Evolutionary conservation across 2,329 filamentous ascomycete species (phyloP).

Genomic region (Xylaria polymorpha): DNA sequence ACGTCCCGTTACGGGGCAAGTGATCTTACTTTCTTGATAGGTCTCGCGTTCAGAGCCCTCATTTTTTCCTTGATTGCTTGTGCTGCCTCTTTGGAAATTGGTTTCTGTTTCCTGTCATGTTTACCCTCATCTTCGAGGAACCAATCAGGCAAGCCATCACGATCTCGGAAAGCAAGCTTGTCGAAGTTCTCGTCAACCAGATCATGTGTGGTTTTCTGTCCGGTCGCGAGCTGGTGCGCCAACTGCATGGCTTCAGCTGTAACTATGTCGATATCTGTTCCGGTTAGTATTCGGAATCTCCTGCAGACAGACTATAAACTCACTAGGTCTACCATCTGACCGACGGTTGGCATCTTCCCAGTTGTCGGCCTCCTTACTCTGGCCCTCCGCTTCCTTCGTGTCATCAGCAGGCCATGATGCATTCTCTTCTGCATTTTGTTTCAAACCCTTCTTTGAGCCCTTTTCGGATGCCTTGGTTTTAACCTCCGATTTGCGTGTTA

Average conservation of each 20-base stretch:
- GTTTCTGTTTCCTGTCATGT: conserved; percentile 86
- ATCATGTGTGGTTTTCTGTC: conserved; percentile 81
- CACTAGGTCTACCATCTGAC: conserved; percentile 72
- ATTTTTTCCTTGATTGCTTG: conserved; percentile 94
- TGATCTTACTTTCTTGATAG: conserved; percentile 76
- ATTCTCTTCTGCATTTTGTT: conserved; percentile 38
- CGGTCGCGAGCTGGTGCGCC: conserved; percentile 89
- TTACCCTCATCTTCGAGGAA: conserved; percentile 91
- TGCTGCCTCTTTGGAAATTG: conserved; percentile 91
- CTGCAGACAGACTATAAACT: conserved; percentile 41
- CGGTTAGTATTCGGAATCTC: conserved; percentile 38
- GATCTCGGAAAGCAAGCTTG: conserved; percentile 89
- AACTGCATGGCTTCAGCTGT: conserved; percentile 99
- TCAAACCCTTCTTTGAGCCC: conserved; percentile 40
- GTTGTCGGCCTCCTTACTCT: conserved; percentile 63
- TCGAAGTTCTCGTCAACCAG: conserved; percentile 93
- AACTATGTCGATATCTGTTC: conserved; percentile 91
- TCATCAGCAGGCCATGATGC: conserved; percentile 49
- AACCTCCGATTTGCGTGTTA: conserved; percentile 28
- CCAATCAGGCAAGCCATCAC: conserved; percentile 95
- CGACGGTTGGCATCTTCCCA: conserved; percentile 76
- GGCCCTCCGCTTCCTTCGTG: conserved; percentile 66
- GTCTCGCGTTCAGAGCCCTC: conserved; percentile 66
- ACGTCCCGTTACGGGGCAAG: not conserved
- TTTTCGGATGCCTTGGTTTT: conserved; percentile 41